Evolutionary conservation across 345 rosid genomes (phyloP), one percentile per base, ranked within the genome.

Genomic region (Rhizophora mangle): DNA sequence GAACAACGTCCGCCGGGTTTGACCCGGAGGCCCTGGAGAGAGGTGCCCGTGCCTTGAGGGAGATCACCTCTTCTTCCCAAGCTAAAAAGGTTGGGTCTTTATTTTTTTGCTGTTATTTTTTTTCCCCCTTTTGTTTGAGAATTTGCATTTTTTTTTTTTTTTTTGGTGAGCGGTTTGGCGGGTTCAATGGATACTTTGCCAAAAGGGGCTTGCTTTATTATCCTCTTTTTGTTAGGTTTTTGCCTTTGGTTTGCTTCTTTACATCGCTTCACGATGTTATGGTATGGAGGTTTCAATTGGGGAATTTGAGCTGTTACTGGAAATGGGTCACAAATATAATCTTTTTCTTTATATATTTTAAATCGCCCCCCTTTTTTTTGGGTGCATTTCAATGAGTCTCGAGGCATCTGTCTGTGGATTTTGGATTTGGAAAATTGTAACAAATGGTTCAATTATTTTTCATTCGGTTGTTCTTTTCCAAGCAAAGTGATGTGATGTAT

Each of bases 21-120:
- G 96, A 95, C 72, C 99, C 97, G 0, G 89, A 87, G 85, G 89
- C 99, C 16, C 82, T 95, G 59, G 97, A 92, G 83, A 87, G 89
- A 29, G 97, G 97, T 5, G 99, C 89, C 8, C 76, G 85, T 76
- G 87, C 92, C 43, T 72, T 92, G 81, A 78, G 70, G 49, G 92
- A 88, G 67, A 95, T 95, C 67, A 80, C 78, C 65, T 70, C 70
- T 67, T 90, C 96, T 27, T 59, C 87, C 60, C 80, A 90, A 72
- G 89, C 92, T 52, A 92, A 95, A 82, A 90, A 88, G 96, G 99
- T 90, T 20, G 60, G 11, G 1, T 60, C 61, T 70, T 65, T 43
- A 54, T 29, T 6, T 13, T 55, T 63, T 18, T 37, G 8, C 31
- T 30, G 0, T 51, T n/a, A 34, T 36, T 27, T 5, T 49, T 20